These are phyloP conservation scores for Pisolithus orientalis DNA, from an alignment of 768 basidiomycete genomes.

Conservation along the genomic window DNA sequence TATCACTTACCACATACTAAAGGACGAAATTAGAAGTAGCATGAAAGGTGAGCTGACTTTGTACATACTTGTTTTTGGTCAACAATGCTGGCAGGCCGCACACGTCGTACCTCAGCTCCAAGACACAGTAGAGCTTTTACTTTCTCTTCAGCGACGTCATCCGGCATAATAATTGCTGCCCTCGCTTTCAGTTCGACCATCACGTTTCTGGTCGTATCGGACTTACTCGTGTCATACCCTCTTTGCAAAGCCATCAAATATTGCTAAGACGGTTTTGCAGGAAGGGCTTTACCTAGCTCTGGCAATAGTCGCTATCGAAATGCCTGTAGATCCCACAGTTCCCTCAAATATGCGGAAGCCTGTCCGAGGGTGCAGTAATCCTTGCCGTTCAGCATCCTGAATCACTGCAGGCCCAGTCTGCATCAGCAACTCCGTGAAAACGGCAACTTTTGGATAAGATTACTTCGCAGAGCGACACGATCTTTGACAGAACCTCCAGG, in stretches of 20 bases:
- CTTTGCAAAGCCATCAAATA: slow-evolving; percentile 30
- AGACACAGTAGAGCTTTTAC: slow-evolving; percentile 75
- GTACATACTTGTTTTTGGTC: slow-evolving; percentile 83
- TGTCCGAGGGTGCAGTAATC: slow-evolving; percentile 77
- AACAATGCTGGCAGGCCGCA: slow-evolving; percentile 92
- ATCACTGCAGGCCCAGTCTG: slow-evolving; percentile 58
- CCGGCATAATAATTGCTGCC: slow-evolving; percentile 83
- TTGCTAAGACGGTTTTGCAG: background rate
- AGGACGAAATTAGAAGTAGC: slow-evolving; percentile 1
- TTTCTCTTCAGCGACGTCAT: slow-evolving; percentile 89
- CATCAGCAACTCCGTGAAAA: background rate
- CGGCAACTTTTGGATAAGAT: slow-evolving; percentile 14
- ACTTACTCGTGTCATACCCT: slow-evolving; percentile 80
- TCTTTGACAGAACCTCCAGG: slow-evolving; percentile 98
- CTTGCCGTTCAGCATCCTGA: slow-evolving; percentile 82
- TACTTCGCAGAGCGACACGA: slow-evolving; percentile 89
- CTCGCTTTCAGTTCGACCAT: background rate
- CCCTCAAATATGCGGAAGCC: slow-evolving; percentile 95
- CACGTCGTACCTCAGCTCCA: slow-evolving; percentile 85
- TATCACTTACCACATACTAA: slow-evolving; percentile 58
- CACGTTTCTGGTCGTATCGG: slow-evolving; percentile 1
- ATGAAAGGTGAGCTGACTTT: background rate
- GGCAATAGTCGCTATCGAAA: slow-evolving; percentile 92
- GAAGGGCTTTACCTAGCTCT: slow-evolving; percentile 58
- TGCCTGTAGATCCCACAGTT: slow-evolving; percentile 93